A percentile compares a stretch with the other conserved stretches of the same genome.
Evolutionary conservation across 352 stramenopile genomes (phyloP).

Genomic region (Phytophthora nicotianae): DNA sequence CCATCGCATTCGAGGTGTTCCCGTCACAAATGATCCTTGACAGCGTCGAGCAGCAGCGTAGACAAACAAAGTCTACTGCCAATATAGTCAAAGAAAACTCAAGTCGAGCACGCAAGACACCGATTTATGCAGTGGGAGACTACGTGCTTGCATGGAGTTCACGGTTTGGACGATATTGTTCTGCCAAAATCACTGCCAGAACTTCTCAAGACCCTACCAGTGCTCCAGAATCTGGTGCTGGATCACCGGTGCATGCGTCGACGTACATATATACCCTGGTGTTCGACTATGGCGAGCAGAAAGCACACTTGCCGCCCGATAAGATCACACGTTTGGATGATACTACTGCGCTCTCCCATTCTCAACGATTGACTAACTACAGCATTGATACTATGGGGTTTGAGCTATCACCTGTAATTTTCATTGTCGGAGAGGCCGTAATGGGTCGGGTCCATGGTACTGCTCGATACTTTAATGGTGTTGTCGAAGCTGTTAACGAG

Average conservation of each 20-base stretch:
- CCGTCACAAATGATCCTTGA: constrained; percentile 84
- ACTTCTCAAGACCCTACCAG: constrained; percentile 26
- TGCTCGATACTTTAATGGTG: constrained; percentile 62
- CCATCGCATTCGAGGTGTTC: constrained; percentile 77
- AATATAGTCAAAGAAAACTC: constrained; percentile 9
- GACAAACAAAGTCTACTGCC: constrained; percentile 9
- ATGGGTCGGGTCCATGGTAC: constrained; percentile 65
- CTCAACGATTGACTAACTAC: constrained; percentile 76
- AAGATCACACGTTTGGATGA: constrained; percentile 65
- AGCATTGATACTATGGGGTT: constrained; percentile 81
- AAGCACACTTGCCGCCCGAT: constrained; percentile 50
- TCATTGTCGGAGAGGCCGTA: constrained; percentile 61
- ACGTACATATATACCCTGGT: constrained; percentile 49
- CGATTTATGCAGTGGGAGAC: constrained; percentile 44
- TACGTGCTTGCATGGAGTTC: constrained; percentile 80
- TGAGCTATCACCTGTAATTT: constrained; percentile 60
- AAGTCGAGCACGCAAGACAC: constrained; percentile 13
- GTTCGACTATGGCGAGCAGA: constrained; percentile 78
- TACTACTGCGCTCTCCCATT: constrained; percentile 53
- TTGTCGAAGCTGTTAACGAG: constrained; percentile 59
- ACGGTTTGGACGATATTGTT: constrained; percentile 72
- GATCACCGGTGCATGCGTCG: constrained; percentile 8
- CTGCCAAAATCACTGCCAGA: constrained; percentile 49
- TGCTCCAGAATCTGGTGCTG: not conserved
- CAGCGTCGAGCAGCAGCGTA: constrained; percentile 28